phyloP scores from a whole-genome alignment of 805 yeast species.

The Wickerhamomyces alni region DNA sequence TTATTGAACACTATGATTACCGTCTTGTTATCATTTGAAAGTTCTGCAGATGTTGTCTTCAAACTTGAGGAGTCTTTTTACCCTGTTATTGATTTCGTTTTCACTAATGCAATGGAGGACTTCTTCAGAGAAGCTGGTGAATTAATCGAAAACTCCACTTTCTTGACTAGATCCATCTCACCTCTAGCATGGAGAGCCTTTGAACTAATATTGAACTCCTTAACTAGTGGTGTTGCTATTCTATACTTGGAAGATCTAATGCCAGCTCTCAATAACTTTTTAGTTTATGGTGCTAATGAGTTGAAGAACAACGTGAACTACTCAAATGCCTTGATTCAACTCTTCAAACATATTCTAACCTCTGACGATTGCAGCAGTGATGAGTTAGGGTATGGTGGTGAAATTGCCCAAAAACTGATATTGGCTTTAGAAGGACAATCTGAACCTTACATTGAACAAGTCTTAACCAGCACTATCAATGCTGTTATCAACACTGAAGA shows the following conservation, averaged over 20 bases:
- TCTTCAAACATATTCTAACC: conserved; percentile 37
- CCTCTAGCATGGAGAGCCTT: conserved; percentile 74
- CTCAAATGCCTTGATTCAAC: conserved; percentile 41
- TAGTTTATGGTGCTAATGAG: conserved; percentile 52
- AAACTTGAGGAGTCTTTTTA: conserved; percentile 60
- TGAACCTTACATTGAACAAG: conserved; percentile 35
- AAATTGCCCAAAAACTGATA: conserved; percentile 57
- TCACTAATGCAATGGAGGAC: conserved; percentile 61
- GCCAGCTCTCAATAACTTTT: conserved; percentile 68
- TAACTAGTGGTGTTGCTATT: conserved; percentile 45
- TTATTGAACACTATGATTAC: conserved; percentile 78
- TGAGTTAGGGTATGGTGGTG: conserved; percentile 55
- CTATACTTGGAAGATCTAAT: conserved; percentile 70
- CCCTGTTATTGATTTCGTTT: conserved; percentile 65
- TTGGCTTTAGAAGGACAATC: conserved; percentile 49
- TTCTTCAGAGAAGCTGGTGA: conserved; percentile 75
- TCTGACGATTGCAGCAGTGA: conserved; percentile 45
- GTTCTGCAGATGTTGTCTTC: conserved; percentile 59
- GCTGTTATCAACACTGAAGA: conserved; percentile 26
- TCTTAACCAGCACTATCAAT: conserved; percentile 36
- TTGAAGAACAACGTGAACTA: conserved; percentile 41
- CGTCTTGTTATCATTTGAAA: conserved; percentile 75
- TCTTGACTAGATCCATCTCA: conserved; percentile 52
- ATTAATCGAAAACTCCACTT: conserved; percentile 63
- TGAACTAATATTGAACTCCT: conserved; percentile 36